phyloP scores from a whole-genome alignment of 768 basidiomycete genomes.

The Dacryopinax primogenitus region DNA sequence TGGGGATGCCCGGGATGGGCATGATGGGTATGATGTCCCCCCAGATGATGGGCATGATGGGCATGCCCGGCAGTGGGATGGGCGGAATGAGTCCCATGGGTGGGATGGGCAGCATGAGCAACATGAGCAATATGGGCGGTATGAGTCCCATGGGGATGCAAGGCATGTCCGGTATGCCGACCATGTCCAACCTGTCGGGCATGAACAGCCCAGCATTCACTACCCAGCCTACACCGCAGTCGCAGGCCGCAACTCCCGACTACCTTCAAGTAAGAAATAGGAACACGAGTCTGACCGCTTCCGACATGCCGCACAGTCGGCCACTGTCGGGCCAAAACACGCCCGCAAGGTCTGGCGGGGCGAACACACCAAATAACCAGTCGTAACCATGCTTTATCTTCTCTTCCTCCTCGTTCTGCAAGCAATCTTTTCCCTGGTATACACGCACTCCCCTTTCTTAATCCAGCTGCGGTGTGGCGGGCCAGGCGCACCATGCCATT shows the following conservation, averaged over 20 bases:
- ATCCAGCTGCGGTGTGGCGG: neutral
- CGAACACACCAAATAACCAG: neutral
- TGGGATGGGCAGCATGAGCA: neutral
- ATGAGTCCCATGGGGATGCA: slow-evolving; percentile 7
- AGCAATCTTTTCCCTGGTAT: neutral
- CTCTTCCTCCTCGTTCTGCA: neutral
- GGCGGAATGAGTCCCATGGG: neutral
- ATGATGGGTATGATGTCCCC: slow-evolving; percentile 15
- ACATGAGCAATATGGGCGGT: neutral
- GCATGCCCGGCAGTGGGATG: slow-evolving; percentile 12
- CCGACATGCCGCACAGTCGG: neutral
- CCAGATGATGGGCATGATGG: slow-evolving; percentile 19
- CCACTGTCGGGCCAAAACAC: neutral
- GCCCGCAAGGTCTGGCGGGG: neutral
- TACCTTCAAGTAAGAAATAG: neutral
- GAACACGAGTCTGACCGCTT: neutral
- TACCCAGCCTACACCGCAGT: neutral
- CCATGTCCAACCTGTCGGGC: slow-evolving; percentile 3
- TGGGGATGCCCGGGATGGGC: slow-evolving; percentile 18
- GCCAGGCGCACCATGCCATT: neutral
- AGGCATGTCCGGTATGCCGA: neutral
- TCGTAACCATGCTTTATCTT: neutral
- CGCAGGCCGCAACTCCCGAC: neutral
- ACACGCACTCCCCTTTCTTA: neutral
- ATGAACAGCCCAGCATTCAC: neutral